Evolutionary conservation across 2,329 filamentous ascomycete genomes (phyloP).

Genomic region (Fusarium aywerte): DNA sequence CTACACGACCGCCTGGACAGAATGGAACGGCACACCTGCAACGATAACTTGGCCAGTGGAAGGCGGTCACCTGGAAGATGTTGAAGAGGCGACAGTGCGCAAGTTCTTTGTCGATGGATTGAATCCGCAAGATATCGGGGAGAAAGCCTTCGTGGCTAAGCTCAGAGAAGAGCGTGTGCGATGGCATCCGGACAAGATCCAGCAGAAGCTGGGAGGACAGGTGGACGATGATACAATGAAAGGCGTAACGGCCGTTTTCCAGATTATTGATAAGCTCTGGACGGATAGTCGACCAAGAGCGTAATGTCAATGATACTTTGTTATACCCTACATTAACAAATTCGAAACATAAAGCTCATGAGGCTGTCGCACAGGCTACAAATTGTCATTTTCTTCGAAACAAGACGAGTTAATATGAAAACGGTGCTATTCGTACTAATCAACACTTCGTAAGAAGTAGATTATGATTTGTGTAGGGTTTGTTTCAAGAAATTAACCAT

Average conservation of each 20-base stretch:
- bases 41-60: conserved; percentile 77
- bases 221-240: conserved; percentile 79
- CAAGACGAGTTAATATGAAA: not conserved
- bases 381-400: not conserved
- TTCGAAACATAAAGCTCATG: not conserved
- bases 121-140: conserved; percentile 56
- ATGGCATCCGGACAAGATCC: conserved; percentile 98
- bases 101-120: conserved; percentile 72
- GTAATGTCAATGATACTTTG: not conserved
- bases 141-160: conserved; percentile 58
- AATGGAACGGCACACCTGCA: conserved; percentile 58
- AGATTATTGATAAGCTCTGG: conserved; percentile 87
- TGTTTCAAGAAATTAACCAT: not conserved
- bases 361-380: not conserved
- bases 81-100: conserved; percentile 70
- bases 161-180: conserved; percentile 88
- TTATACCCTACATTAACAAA: not conserved
- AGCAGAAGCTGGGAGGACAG: conserved; percentile 82
- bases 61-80: conserved; percentile 64
- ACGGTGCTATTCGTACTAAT: not conserved
- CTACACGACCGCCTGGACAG: conserved; percentile 73
- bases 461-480: not conserved
- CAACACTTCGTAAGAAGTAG: not conserved
- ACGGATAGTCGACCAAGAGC: conserved; percentile 63
- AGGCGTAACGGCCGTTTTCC: conserved; percentile 89